Evolutionary conservation across 345 rosid genomes (phyloP), one percentile per base, ranked within the genome.

Genomic region (Anacardium occidentale): DNA sequence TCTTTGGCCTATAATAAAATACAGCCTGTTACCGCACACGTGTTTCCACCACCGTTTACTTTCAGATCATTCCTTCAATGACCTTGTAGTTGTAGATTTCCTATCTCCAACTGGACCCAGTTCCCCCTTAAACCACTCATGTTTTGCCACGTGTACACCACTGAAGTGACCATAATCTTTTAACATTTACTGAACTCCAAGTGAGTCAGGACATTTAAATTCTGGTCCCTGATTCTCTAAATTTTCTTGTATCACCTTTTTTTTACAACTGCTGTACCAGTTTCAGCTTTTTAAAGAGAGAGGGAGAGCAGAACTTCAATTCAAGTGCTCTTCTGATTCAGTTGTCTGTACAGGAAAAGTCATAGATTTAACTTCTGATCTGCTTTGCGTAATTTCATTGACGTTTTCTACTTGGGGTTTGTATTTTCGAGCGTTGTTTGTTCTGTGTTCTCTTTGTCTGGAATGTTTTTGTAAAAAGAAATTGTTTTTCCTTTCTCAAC

Each of bases 41-140:
- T 76, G 80, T 61, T 75, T 15, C 11, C 66, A 29, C 57, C 25
- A n/a, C 37, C 50, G 18, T 25, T 44, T 54, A 64, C 61, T 55
- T 70, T 48, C 63, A 55, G 78, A 80, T 76, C 76, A 59, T 78
- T 52, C 10, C 25, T n/a, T 59, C 77, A 17, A 4, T 22, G 45
- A 14, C 21, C 58, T 24, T 32, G 65, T 60, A 18, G 60, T 44
- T 25, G 65, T 73, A 73, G 75, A 80, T 76, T 72, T 65, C 74
- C 71, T 63, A n/a, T 24, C 66, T 13, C 24, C 4, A 71, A 51
- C 4, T 1, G 60, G 40, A 21, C 68, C 66, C 61, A 71, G 60
- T 0, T 8, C 9, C 26, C 17, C 34, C 3, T 14, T 11, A 32
- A 0, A 32, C 51, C 61, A 22, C n/a, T 62, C 0, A 71, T 50